Evolutionary conservation across 495 filamentous ascomycete species (phyloP), one percentile per base, ranked within the genome.

Genomic region (Bacidia gigantensis): DNA sequence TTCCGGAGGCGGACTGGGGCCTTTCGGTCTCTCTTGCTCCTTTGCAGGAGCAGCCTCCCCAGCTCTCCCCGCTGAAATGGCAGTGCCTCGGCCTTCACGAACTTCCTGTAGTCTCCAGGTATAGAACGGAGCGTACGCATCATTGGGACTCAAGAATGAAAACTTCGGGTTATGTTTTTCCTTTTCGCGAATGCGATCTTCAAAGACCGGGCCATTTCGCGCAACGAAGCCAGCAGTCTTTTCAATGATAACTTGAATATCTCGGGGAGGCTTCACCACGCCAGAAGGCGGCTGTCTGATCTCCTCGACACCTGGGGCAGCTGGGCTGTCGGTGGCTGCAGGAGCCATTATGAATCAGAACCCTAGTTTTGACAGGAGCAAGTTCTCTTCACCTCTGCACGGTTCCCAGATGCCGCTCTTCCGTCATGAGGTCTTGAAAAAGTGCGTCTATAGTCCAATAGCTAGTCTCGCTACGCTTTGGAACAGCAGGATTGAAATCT

Each of bases 221-320:
- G 81, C 82, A 40, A 95, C 88, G 64, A 90, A 95, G 18, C 89
- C 89, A 26, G 90, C 89, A n/a, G 90, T 95, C 69, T 94, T 96
- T 65, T 96, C 90, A 59, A 95, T 81, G 56, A 90, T 83, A 2
- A 72, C 75, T 75, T 81, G 74, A 63, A 92, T 85, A 64, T 88
- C 84, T 64, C 78, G 81, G 0, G 89, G 89, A 26, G 89, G 89
- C 50, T 95, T 72, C 32, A 95, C 84, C 50, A 92, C 72, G 54
- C 88, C 90, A 46, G 80, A 72, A 2, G 89, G 89, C 23, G 87
- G 79, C 65, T 87, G 88, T 65, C 76, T 78, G 52, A 74, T 65
- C 49, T 78, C 75, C 53, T 81, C 79, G 14, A 70, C 56, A 11
- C 56, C 59, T 10, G 68, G 63, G 22, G 69, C 69, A 17, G 71